Evolutionary conservation across 768 basidiomycete species (phyloP).

Genomic region (Lentinula sp.): DNA sequence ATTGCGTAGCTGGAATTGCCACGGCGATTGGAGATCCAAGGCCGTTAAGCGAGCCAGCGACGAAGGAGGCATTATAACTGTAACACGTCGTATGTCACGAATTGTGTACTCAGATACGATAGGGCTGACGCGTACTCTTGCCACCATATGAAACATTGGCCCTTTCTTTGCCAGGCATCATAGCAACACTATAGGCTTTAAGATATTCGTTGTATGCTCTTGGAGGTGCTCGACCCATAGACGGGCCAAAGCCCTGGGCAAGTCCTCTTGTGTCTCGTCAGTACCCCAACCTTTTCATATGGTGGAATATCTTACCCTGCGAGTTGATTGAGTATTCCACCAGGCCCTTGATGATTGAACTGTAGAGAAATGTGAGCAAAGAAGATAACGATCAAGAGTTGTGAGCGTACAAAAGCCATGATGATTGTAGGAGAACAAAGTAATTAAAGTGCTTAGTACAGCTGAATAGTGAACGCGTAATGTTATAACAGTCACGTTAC

Average conservation of each 20-base stretch:
- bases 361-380: slow-evolving; percentile 12
- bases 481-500: slow-evolving; percentile 11
- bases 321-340: slow-evolving; percentile 58
- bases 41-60: slow-evolving; percentile 83
- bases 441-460: slow-evolving; percentile 10
- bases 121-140: slow-evolving; percentile 60
- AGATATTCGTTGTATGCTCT: slow-evolving; percentile 87
- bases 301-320: slow-evolving; percentile 39
- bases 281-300: neutral
- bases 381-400: neutral
- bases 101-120: neutral
- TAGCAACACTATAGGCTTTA: slow-evolving; percentile 92
- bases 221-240: slow-evolving; percentile 47
- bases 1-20: slow-evolving; percentile 96
- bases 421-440: neutral
- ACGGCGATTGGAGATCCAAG: slow-evolving; percentile 85
- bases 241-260: slow-evolving; percentile 41
- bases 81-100: neutral
- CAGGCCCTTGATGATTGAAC: slow-evolving; percentile 48
- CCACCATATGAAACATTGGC: slow-evolving; percentile 95
- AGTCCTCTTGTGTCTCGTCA: slow-evolving; percentile 37
- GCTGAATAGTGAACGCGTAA: slow-evolving; percentile 22
- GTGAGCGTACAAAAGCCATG: slow-evolving; percentile 4
- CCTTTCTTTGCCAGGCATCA: slow-evolving; percentile 82
- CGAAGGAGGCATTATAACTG: slow-evolving; percentile 97